A percentile compares a stretch with the other conserved stretches of the same genome.
Conservation (phyloP, 2,329 filamentous ascomycete species). For the Venturia effusa region DNA sequence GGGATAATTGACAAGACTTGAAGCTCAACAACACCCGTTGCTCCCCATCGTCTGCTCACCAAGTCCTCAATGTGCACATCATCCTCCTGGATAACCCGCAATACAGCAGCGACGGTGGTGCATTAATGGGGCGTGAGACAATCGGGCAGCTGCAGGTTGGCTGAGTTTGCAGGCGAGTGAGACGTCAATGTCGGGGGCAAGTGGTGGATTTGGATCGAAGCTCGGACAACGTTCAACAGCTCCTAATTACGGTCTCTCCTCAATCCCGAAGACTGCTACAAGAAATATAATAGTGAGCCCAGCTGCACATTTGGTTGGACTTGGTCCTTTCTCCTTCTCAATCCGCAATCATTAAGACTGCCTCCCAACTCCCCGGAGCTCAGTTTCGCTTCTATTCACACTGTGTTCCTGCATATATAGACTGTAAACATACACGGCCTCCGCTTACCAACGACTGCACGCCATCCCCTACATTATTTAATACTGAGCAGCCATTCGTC, state of each 20-base stretch:
- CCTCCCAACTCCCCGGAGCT: neutral
- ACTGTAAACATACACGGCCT: neutral
- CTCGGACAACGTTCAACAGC: neutral
- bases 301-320: neutral
- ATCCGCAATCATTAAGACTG: neutral
- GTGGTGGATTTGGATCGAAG: neutral
- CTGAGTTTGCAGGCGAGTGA: neutral
- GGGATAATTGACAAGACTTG: neutral
- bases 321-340: neutral
- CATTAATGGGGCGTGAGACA: neutral
- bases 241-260: slow-evolving; percentile 3
- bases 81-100: neutral
- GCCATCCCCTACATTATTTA: neutral
- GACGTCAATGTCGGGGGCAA: neutral
- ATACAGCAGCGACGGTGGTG: neutral
- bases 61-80: neutral
- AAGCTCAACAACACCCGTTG: neutral
- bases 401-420: neutral
- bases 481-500: neutral
- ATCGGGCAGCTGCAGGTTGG: neutral
- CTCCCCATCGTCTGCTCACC: neutral
- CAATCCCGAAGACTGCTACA: neutral
- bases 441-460: neutral
- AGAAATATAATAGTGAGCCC: slow-evolving; percentile 2
- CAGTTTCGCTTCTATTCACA: neutral